Conservation (phyloP, 1,284 basidiomycete genomes). For the Inonotus obliquus region DNA sequence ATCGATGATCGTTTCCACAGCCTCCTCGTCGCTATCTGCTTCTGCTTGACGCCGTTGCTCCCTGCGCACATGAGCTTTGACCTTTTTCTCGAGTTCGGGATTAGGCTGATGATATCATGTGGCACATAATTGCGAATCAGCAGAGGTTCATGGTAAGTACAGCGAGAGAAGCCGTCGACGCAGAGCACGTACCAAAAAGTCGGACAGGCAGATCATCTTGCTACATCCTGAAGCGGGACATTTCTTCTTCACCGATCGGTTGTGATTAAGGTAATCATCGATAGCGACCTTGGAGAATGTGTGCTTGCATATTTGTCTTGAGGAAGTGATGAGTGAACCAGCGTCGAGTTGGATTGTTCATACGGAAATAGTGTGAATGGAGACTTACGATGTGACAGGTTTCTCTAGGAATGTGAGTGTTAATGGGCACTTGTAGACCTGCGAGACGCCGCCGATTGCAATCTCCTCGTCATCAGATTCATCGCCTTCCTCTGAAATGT, state of each 20-base stretch:
- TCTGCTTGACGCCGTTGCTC: slow-evolving; percentile 44
- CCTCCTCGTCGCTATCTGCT: slow-evolving; percentile 45
- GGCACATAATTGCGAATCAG: not conserved
- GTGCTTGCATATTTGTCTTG: slow-evolving; percentile 61
- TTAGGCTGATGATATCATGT: slow-evolving; percentile 30
- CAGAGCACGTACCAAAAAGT: slow-evolving; percentile 35
- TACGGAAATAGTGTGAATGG: no score
- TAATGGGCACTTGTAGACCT: slow-evolving; percentile 78
- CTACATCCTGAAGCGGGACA: slow-evolving; percentile 73
- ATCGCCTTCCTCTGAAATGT: slow-evolving; percentile 58
- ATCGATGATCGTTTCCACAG: slow-evolving; percentile 63
- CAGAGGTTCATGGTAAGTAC: not conserved
- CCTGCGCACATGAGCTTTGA: slow-evolving; percentile 50
- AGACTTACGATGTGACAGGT: slow-evolving; percentile 69
- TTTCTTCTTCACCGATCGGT: slow-evolving; percentile 32
- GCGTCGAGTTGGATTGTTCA: no score
- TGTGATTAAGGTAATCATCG: slow-evolving; percentile 42
- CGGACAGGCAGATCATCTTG: slow-evolving; percentile 44
- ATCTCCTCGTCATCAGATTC: slow-evolving; percentile 73
- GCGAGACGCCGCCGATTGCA: slow-evolving; percentile 76
- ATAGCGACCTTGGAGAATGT: slow-evolving; percentile 67
- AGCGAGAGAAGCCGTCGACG: not conserved
- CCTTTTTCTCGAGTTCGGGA: slow-evolving; percentile 54
- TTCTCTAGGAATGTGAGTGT: slow-evolving; percentile 59
- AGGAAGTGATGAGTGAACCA: not conserved